Evolutionary conservation across 495 filamentous ascomycete genomes (phyloP).

Genomic region (Penicillium canariense): DNA sequence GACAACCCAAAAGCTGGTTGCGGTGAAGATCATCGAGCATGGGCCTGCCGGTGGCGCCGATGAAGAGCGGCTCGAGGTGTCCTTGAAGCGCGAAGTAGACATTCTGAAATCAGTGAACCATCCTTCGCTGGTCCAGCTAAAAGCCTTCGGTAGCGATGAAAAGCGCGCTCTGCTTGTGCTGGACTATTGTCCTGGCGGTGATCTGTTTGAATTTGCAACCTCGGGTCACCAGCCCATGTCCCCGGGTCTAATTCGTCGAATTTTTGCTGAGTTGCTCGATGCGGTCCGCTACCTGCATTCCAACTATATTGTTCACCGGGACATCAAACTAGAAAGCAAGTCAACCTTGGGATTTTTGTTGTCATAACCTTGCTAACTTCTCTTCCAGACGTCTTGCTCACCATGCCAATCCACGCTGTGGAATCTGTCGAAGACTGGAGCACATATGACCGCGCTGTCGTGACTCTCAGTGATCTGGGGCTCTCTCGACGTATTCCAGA

Average conservation of each 20-base stretch:
- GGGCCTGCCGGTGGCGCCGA: constrained; percentile 88
- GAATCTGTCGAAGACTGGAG: constrained; percentile 57
- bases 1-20: constrained; percentile 70
- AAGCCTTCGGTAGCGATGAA: constrained; percentile 79
- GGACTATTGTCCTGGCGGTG: constrained; percentile 89
- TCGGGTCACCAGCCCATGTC: constrained; percentile 59
- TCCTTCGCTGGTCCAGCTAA: constrained; percentile 84
- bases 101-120: constrained; percentile 85
- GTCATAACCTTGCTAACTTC: background rate
- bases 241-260: constrained; percentile 70
- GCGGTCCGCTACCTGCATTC: constrained; percentile 85
- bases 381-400: constrained; percentile 79
- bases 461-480: constrained; percentile 89
- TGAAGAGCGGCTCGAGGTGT: constrained; percentile 86
- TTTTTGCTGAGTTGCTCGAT: constrained; percentile 84
- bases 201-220: constrained; percentile 89
- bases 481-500: constrained; percentile 79
- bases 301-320: constrained; percentile 85
- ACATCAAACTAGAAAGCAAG: constrained; percentile 98
- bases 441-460: constrained; percentile 72
- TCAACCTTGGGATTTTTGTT: background rate
- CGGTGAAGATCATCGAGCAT: constrained; percentile 92
- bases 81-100: constrained; percentile 89
- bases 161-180: constrained; percentile 80
- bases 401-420: constrained; percentile 60